A percentile compares a stretch with the other conserved stretches of the same genome.
These are phyloP conservation scores for Phytophthora megakarya DNA, from an alignment of 352 stramenopile species.

Conservation along the genomic window DNA sequence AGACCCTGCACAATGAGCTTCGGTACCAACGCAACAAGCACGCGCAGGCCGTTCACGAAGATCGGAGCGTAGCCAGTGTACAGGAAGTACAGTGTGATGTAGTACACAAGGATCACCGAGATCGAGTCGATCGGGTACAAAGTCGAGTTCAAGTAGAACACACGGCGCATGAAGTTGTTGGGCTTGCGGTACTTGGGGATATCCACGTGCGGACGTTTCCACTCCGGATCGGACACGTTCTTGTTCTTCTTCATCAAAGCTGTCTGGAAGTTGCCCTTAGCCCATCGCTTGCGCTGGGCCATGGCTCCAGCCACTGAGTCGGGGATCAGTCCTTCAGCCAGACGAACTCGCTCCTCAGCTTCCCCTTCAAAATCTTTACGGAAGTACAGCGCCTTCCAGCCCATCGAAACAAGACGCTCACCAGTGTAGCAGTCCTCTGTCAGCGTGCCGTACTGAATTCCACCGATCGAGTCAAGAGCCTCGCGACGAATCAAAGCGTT, in stretches of 20 bases:
- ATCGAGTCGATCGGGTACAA: conserved; percentile 83
- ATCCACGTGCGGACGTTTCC: conserved; percentile 71
- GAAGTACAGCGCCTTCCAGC: conserved; percentile 88
- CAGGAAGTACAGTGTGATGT: conserved; percentile 87
- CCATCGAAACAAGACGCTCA: conserved; percentile 75
- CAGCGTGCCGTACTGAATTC: conserved; percentile 85
- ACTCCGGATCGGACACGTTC: conserved; percentile 75
- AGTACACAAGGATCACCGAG: conserved; percentile 81
- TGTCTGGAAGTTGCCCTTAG: conserved; percentile 88
- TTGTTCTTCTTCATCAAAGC: conserved; percentile 85
- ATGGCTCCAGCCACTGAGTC: conserved; percentile 80
- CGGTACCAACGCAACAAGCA: conserved; percentile 68
- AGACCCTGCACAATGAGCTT: conserved; percentile 79
- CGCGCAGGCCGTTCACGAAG: conserved; percentile 73
- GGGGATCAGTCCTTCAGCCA: conserved; percentile 79
- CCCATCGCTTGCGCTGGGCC: conserved; percentile 81
- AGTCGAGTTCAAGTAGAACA: conserved; percentile 87
- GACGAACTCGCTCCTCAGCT: conserved; percentile 68
- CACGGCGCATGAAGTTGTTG: conserved; percentile 81
- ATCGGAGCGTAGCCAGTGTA: conserved; percentile 86
- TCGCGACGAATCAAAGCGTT: conserved; percentile 84
- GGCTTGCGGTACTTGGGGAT: conserved; percentile 83
- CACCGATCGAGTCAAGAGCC: conserved; percentile 82
- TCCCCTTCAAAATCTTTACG: conserved; percentile 89
- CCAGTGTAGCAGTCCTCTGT: conserved; percentile 87